These are phyloP conservation scores for Trichoderma afroharzianum DNA, from an alignment of 2,329 filamentous ascomycete genomes.

Conservation along the genomic window DNA sequence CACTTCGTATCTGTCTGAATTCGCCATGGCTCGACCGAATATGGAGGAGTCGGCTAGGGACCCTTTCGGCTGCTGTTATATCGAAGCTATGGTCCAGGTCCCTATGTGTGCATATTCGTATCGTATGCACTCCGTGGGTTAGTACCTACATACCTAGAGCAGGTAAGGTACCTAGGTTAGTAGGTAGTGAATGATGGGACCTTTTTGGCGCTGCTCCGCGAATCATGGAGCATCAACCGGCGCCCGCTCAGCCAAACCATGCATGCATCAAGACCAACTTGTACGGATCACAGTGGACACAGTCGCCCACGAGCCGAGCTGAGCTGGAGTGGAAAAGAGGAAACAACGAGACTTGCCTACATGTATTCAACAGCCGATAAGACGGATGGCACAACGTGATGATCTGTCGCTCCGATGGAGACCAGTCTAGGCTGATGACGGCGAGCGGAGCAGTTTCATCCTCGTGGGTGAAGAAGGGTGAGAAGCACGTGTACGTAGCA, in stretches of 20 bases:
- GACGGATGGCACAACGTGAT: background rate
- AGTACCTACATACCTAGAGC: background rate
- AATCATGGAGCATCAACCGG: background rate
- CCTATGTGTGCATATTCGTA: background rate
- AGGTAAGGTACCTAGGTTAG: too few relatives aligned
- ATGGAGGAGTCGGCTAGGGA: background rate
- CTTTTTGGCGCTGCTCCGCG: background rate
- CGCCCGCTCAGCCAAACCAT: background rate
- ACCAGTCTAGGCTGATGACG: background rate
- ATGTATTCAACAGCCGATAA: conserved; percentile 1
- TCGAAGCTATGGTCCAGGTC: background rate
- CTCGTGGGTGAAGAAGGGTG: background rate
- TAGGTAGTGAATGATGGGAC: background rate
- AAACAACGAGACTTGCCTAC: background rate
- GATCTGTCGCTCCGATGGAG: background rate
- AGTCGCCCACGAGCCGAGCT: background rate
- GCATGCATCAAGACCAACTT: background rate
- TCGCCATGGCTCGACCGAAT: background rate
- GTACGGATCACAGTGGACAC: background rate
- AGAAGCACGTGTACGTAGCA: background rate
- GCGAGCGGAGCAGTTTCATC: background rate
- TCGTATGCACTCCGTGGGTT: background rate
- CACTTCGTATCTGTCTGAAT: background rate
- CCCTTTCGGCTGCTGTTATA: background rate
- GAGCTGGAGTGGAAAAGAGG: background rate